Percentiles rank a stretch among this genome's conserved stretches.
phyloP scores from a whole-genome alignment of 768 basidiomycete genomes.

The Psilocybe cubensis region DNA sequence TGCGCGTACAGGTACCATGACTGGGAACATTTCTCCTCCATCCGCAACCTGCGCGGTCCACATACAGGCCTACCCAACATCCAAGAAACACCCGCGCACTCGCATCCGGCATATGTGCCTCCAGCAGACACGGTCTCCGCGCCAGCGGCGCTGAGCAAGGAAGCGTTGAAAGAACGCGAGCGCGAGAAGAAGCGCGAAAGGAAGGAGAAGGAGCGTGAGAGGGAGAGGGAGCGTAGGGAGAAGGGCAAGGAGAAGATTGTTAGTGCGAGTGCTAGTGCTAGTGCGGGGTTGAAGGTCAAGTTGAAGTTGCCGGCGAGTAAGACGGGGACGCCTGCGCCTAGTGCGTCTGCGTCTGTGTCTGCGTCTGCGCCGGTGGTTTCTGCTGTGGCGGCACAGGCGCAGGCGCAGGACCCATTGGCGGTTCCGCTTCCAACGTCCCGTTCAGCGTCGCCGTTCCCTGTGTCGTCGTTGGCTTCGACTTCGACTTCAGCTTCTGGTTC shows the following conservation, averaged over 20 bases:
- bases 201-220: conserved; percentile 26
- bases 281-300: conserved; percentile 33
- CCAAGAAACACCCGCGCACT: conserved; percentile 43
- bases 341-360: neutral
- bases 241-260: no score
- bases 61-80: conserved; percentile 76
- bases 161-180: conserved; percentile 26
- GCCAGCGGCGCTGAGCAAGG: neutral
- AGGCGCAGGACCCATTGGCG: conserved; percentile 21
- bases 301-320: conserved; percentile 3
- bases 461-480: neutral
- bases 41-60: conserved; percentile 84
- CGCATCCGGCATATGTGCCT: neutral
- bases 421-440: conserved; percentile 28
- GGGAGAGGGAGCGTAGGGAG: conserved; percentile 19
- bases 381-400: no score
- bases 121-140: neutral
- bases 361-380: neutral
- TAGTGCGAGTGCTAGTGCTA: no score
- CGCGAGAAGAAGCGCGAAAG: conserved; percentile 24
- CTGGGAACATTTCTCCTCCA: conserved; percentile 96
- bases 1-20: conserved; percentile 85
- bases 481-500: conserved; percentile 8
- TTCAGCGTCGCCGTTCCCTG: conserved; percentile 25
- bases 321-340: neutral